Evolutionary conservation across 768 basidiomycete genomes (phyloP), one percentile per base, ranked within the genome.

Genomic region (Rhizopogon rudus): DNA sequence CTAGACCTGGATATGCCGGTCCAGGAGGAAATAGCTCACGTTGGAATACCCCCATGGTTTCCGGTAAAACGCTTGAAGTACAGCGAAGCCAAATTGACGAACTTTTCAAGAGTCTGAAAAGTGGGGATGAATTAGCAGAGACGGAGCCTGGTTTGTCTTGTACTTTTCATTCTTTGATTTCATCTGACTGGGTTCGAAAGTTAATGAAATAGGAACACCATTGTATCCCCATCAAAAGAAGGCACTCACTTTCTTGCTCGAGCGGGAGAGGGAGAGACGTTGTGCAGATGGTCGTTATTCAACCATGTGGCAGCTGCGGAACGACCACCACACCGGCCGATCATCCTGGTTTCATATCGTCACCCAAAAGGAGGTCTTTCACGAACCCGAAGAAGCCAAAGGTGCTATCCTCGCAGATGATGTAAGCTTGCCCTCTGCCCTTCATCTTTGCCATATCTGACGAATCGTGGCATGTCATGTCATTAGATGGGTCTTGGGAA

Each of bases 161-260:
- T 52, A 39, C 50, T 60, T 56, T 52, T 48, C 40, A 46, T 61
- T 60, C 52, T 60, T 56, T 52, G 46, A 44, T 54, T 42, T 58
- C 44, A 50, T 55, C 44, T 31, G 50, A 44, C 52, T 62, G 40
- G 63, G 55, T 62, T 44, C 43, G 56, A 63, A 63, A 89, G 88
- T 73, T 49, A 64, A 77, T 52, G 84, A 88, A 63, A 83, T 99
- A 52, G 88, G 87, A 39, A 97, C 97, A 20, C 79, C 74, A 45
- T 76, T 99, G 7, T 99, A 98, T 72, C 93, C 96, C 17, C 97
- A 99, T 77, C 97, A 99, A 74, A 96, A 94, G 74, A 96, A 96
- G 70, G 97, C 96, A 22, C 78, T 99, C 17, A 93, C 96, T 1
- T 99, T 99, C 72, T 76, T 99, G 49, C 78, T 98, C 17, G 92